Evolutionary conservation across 768 basidiomycete species (phyloP).

Genomic region (Tricholoma furcatifolium): DNA sequence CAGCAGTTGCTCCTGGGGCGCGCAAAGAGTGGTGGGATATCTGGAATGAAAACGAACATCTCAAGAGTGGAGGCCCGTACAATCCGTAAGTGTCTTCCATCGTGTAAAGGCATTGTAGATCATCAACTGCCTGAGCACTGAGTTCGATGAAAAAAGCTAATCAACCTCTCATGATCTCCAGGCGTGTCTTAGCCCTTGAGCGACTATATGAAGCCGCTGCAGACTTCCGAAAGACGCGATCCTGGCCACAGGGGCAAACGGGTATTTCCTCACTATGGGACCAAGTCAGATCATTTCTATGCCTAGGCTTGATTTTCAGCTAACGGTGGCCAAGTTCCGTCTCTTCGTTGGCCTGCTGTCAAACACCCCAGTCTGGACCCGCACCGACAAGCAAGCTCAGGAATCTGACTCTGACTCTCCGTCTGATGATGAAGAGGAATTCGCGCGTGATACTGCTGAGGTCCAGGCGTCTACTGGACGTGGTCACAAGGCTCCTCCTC

Average conservation of each 20-base stretch:
- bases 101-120: neutral
- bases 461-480: conserved; percentile 7
- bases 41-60: conserved; percentile 65
- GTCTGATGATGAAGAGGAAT: conserved; percentile 26
- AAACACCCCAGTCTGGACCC: conserved; percentile 42
- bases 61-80: conserved; percentile 40
- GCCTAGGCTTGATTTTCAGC: neutral
- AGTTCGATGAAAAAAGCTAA: neutral
- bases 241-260: conserved; percentile 37
- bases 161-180: conserved; percentile 23
- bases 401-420: conserved; percentile 32
- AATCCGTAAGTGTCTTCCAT: conserved; percentile 44
- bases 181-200: conserved; percentile 45
- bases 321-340: conserved; percentile 47
- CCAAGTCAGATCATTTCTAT: conserved; percentile 38
- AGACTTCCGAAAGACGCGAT: conserved; percentile 49
- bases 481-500: conserved; percentile 18
- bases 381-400: conserved; percentile 30
- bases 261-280: conserved; percentile 59
- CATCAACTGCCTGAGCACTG: neutral
- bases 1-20: neutral
- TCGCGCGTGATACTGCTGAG: conserved; percentile 23
- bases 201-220: conserved; percentile 55
- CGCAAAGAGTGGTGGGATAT: conserved; percentile 61
- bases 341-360: conserved; percentile 58